These are phyloP conservation scores for Suillus variegatus DNA, from an alignment of 768 basidiomycete genomes.

Conservation along the genomic window DNA sequence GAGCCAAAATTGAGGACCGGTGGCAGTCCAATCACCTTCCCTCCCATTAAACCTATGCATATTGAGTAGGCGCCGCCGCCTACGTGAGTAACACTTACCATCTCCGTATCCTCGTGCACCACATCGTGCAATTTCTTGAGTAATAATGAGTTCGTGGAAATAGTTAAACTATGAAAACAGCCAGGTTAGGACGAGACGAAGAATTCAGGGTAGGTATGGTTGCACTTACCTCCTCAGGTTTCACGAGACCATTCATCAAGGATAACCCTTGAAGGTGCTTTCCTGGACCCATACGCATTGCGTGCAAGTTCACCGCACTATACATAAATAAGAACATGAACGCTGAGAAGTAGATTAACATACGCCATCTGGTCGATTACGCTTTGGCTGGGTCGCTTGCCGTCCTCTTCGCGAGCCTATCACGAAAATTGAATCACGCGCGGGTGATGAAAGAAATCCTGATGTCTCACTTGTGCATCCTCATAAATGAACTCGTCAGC, in stretches of 20 bases:
- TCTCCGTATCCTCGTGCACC: conserved; percentile 68
- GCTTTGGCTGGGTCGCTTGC: conserved; percentile 79
- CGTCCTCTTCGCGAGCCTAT: conserved; percentile 77
- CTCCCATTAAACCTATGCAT: conserved; percentile 44
- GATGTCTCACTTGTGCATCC: conserved; percentile 33
- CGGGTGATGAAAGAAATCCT: conserved; percentile 16
- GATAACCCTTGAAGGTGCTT: conserved; percentile 79
- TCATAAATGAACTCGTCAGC: conserved; percentile 64
- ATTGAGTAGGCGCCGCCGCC: background rate
- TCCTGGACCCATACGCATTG: conserved; percentile 92
- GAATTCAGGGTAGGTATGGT: background rate
- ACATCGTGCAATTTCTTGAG: conserved; percentile 60
- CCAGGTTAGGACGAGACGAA: conserved; percentile 11
- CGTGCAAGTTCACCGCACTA: conserved; percentile 73
- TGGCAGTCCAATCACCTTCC: conserved; percentile 69
- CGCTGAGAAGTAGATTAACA: conserved; percentile 15
- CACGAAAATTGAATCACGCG: conserved; percentile 16
- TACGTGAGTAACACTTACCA: conserved; percentile 34
- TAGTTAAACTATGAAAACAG: conserved; percentile 52
- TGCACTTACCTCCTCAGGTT: conserved; percentile 64
- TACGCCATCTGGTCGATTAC: conserved; percentile 86
- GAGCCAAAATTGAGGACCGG: conserved; percentile 71
- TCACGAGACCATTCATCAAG: conserved; percentile 72
- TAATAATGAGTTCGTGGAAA: conserved; percentile 72
- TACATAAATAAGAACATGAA: background rate